Base-by-base conservation (phyloP, 768 basidiomycete genomes). In the Macrocybe gigantea region DNA sequence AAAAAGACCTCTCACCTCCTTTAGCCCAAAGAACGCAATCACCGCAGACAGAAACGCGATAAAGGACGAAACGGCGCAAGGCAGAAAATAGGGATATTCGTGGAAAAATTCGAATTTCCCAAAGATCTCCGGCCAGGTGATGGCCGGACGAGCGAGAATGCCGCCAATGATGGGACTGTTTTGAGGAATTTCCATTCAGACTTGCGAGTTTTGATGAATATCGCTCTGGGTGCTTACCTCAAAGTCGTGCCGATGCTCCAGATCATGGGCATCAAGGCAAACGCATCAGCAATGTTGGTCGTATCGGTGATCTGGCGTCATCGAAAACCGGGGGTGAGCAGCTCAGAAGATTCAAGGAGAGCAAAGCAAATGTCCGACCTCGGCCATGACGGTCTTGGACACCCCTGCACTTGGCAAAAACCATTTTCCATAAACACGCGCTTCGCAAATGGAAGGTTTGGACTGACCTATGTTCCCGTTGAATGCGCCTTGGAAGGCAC, bases 391-490 rank as follows among this genome's bases (percentile, higher is more conserved):
- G 29, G 48, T 54, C 40, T 55, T 61, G 1, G 52, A 57, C 3
- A 57, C 53, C 5, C 53, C 58, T 56, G 47, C 15, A 33, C 9
- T 13, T 6, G 2, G 35, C 34, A 37, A 15, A 2, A 29, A 7
- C 1, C 47, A 8, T 33, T 15, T 10, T 31, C 38, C 38, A 35
- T 13, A n/a, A 33, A 5, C 12, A 9, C n/a, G 33, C n/a, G 14
- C 33, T 10, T 10, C 30, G 10, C 11, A 34, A 22, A 15, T 33
- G 31, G 33, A 22, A 22, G 22, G 22, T 1, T 22, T 22, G 22
- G 22, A 38, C 49, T 33, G 33, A 56, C 72, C 72, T 36, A 70
- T 65, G 53, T 73, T 74, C 6, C 71, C 72, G 48, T 72, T 72
- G 38, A 50, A 52, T 13, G 50, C 33, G 8, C 56, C 50, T 15